A percentile compares a stretch with the other conserved stretches of the same genome.
Conservation (phyloP, 2,329 filamentous ascomycete genomes). For the Cladobotryum protrusum region DNA sequence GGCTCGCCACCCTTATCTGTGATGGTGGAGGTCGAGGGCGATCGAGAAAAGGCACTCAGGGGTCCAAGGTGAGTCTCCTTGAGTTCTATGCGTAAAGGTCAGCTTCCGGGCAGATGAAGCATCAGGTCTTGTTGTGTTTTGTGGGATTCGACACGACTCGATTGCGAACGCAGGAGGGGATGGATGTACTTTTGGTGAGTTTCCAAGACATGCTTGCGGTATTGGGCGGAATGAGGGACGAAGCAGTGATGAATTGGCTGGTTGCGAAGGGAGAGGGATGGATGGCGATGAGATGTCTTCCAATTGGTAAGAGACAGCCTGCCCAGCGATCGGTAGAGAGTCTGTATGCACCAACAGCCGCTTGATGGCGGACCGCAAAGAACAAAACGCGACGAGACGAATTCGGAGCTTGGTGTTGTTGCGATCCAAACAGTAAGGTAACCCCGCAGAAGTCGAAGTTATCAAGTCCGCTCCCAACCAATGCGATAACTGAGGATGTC, state of each 20-base stretch:
- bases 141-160: neutral
- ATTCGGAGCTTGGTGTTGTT: neutral
- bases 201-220: constrained; percentile 48
- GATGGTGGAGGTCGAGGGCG: constrained; percentile 87
- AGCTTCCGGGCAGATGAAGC: neutral
- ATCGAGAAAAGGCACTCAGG: constrained; percentile 83
- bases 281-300: neutral
- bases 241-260: constrained; percentile 6
- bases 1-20: constrained; percentile 59
- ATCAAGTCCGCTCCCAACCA: neutral
- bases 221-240: constrained; percentile 13
- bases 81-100: constrained; percentile 48
- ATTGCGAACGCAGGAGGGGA: neutral
- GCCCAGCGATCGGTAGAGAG: too few species aligned
- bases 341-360: constrained; percentile 2
- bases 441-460: neutral
- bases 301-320: neutral
- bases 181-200: constrained; percentile 49
- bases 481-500: neutral
- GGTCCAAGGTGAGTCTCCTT: constrained; percentile 96
- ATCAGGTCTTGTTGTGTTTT: neutral
- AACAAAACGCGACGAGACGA: constrained; percentile 3
- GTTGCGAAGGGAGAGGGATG: constrained; percentile 1
- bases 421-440: neutral
- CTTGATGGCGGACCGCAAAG: constrained; percentile 5